These are phyloP conservation scores for Penicillium paradoxum DNA, from an alignment of 495 filamentous ascomycete species.

Conservation along the genomic window DNA sequence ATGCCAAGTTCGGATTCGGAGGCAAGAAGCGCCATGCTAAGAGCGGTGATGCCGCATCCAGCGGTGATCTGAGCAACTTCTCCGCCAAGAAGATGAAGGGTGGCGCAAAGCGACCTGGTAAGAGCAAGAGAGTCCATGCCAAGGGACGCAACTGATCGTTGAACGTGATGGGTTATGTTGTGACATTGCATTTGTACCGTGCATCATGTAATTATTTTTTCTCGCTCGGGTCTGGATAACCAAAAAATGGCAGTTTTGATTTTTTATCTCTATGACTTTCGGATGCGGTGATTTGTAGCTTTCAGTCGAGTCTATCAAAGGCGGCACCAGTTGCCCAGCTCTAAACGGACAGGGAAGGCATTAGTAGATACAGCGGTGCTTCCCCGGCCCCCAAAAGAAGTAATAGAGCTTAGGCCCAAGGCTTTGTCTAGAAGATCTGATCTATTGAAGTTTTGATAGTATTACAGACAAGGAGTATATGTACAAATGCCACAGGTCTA, in stretches of 20 bases:
- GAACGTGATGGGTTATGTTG: conserved; percentile 4
- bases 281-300: not conserved
- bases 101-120: conserved; percentile 55
- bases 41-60: conserved; percentile 78
- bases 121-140: conserved; percentile 54
- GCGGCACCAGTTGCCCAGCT: too few species aligned
- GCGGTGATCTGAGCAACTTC: conserved; percentile 72
- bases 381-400: not conserved
- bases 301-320: too few species aligned
- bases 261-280: not conserved
- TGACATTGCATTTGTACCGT: conserved; percentile 10
- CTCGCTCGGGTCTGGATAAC: conserved; percentile 5
- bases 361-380: not conserved
- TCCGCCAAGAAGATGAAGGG: conserved; percentile 80
- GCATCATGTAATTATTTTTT: conserved; percentile 13
- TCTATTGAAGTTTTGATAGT: not conserved
- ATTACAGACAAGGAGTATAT: conserved; percentile 2
- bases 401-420: too few species aligned
- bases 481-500: not conserved
- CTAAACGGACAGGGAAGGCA: not conserved
- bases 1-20: conserved; percentile 88
- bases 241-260: conserved; percentile 14
- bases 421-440: not conserved
- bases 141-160: conserved; percentile 27
- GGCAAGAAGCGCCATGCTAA: conserved; percentile 89